A percentile compares a stretch with the other conserved stretches of the same genome.
These are phyloP conservation scores for Cardiospermum halicacabum DNA, from an alignment of 345 rosid genomes.

Conservation along the genomic window DNA sequence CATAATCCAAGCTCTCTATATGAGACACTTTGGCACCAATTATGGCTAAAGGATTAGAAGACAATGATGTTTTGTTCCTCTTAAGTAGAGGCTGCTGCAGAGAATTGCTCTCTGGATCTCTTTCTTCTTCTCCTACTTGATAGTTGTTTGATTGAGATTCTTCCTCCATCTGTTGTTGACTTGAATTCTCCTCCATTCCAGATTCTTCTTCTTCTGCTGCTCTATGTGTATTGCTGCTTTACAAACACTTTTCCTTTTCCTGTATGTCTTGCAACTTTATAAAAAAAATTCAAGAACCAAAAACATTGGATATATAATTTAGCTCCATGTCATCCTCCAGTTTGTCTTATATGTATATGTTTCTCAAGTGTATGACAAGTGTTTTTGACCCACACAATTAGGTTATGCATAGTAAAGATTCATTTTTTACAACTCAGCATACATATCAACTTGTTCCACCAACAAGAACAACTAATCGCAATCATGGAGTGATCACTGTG, in stretches of 20 bases:
- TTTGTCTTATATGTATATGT: background rate
- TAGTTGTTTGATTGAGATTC: slow-evolving; percentile 27
- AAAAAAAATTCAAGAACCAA: background rate
- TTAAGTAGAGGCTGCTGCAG: slow-evolving; percentile 69
- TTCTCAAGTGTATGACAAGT: background rate
- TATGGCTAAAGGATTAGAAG: slow-evolving; percentile 73
- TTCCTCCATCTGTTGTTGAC: slow-evolving; percentile 23
- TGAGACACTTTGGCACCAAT: slow-evolving; percentile 85
- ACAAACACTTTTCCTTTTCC: too few species aligned
- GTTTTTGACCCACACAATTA: too few species aligned
- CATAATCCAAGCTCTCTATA: slow-evolving; percentile 88
- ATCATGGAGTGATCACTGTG: too few species aligned
- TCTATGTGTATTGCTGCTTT: too few species aligned
- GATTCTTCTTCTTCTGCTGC: slow-evolving; percentile 1
- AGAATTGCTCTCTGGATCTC: slow-evolving; percentile 65
- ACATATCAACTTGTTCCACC: background rate
- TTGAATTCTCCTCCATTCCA: slow-evolving; percentile 46
- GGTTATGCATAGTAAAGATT: too few species aligned
- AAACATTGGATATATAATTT: background rate
- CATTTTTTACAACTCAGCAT: too few species aligned
- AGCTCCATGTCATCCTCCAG: background rate
- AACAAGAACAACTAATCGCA: too few species aligned
- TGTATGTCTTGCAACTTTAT: background rate
- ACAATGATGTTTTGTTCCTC: slow-evolving; percentile 61
- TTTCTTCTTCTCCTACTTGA: slow-evolving; percentile 42